Evolutionary conservation across 2,329 filamentous ascomycete species (phyloP), one percentile per base, ranked within the genome.

Genomic region (Aspergillus vadensis): DNA sequence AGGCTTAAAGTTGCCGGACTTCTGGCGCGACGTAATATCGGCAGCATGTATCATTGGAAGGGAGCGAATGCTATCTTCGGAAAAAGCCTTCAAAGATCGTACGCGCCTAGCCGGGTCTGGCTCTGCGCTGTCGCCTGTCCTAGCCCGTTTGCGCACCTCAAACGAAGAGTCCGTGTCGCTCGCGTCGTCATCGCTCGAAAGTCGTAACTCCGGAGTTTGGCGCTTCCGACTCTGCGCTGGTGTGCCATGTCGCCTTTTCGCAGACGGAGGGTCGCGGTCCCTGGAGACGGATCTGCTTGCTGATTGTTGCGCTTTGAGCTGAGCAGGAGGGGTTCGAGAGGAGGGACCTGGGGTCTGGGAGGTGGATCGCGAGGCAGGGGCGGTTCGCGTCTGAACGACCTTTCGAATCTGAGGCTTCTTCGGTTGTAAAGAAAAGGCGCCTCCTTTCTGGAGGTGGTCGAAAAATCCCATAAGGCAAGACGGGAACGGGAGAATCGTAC

Each of bases 1-100:
- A 25, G 80, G 78, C 63, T 79, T 82, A 72, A 82, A 87, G 64
- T 83, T 82, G 56, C 72, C 76, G 51, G 72, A 73, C 61, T 75
- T 79, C 63, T 76, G 73, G n/a, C 70, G 65, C 30, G 74, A 77
- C 49, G 75, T 80, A 67, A 84, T 82, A 59, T 82, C 76, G 41
- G 77, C 72, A 8, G 81, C 82, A 70, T 84, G 81, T 23, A 83
- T 75, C 72, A 83, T 80, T 19, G 74, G 65, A 51, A 81, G 74
- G 7, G 70, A 58, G 43, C 70, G 72, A 23, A 68, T 66, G n/a
- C 67, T 72, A 43, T 78, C 74, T 30, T 77, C 74, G 30, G 76
- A 75, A 64, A 81, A 81, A n/a, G 80, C 76, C 62, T 76, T 76
- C 58, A 73, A 63, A 52, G 80, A 80, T 57, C 81, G 77, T 64